A percentile compares a stretch with the other conserved stretches of the same genome.
Evolutionary conservation across 139 green algal genomes (phyloP).

Genomic region (Auxenochlorella protothecoides): DNA sequence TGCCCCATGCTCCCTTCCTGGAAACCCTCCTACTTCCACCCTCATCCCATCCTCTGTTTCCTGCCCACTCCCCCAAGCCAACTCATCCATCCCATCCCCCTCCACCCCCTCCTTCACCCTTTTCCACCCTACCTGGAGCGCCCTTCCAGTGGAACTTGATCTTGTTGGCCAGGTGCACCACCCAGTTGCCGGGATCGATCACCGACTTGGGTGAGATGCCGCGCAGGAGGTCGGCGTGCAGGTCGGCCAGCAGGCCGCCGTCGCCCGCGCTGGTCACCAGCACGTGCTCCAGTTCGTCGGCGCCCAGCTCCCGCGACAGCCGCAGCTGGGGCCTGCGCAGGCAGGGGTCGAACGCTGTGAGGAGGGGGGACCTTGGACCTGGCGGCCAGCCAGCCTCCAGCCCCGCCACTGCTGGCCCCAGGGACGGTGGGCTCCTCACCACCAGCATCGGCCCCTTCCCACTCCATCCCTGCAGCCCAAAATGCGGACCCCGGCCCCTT

Average conservation of each 20-base stretch:
- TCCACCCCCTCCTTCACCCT: too few relatives aligned
- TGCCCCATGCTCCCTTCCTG: too few relatives aligned
- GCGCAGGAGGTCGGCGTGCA: slow-evolving; percentile 30
- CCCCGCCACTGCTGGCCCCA: background rate
- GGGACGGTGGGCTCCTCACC: background rate
- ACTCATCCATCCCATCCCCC: too few relatives aligned
- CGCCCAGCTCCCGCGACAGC: slow-evolving; percentile 11
- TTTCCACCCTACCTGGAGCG: background rate
- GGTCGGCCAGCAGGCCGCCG: slow-evolving; percentile 24
- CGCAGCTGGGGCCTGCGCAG: slow-evolving; percentile 14
- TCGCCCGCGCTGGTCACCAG: slow-evolving; percentile 15
- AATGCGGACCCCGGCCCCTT: background rate
- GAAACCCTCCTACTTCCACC: too few relatives aligned
- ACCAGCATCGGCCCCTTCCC: background rate
- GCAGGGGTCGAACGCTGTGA: too few relatives aligned
- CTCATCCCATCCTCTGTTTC: too few relatives aligned
- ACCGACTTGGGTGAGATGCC: slow-evolving; percentile 26
- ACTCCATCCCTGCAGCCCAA: too few relatives aligned
- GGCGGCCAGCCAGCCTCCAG: background rate
- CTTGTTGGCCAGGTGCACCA: slow-evolving; percentile 29
- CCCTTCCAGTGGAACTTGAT: slow-evolving; percentile 29
- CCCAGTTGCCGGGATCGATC: slow-evolving; percentile 15
- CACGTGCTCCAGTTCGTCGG: slow-evolving; percentile 28
- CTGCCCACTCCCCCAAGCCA: too few relatives aligned
- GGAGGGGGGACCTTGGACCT: background rate